A percentile compares a stretch with the other conserved stretches of the same genome.
These are phyloP conservation scores for Penicillium salamii DNA, from an alignment of 495 filamentous ascomycete species.

Conservation along the genomic window DNA sequence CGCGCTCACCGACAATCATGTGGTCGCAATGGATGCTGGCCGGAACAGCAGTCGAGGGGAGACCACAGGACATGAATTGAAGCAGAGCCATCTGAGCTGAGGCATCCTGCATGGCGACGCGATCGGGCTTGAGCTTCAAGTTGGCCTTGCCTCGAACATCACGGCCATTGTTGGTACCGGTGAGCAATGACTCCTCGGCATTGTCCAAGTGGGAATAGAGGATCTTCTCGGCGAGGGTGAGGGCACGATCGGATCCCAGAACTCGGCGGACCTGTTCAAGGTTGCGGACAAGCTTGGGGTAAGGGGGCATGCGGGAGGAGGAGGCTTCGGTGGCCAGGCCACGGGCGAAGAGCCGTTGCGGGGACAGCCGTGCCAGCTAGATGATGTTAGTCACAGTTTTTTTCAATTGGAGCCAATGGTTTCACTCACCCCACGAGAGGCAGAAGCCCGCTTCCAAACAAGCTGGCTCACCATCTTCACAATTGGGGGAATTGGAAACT, in stretches of 20 bases:
- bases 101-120: conserved; percentile 98
- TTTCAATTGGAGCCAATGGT: neutral
- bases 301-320: conserved; percentile 32
- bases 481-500: conserved; percentile 18
- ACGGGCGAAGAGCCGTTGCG: conserved; percentile 26
- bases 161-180: conserved; percentile 59
- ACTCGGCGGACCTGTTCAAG: conserved; percentile 31
- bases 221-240: conserved; percentile 96
- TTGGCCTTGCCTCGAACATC: conserved; percentile 82
- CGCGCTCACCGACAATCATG: conserved; percentile 89
- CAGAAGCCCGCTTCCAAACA: conserved; percentile 31
- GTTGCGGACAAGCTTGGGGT: conserved; percentile 31
- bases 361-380: conserved; percentile 28
- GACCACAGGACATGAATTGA: conserved; percentile 96
- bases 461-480: conserved; percentile 34
- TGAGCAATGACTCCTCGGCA: conserved; percentile 55
- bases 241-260: conserved; percentile 44
- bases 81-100: conserved; percentile 97
- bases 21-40: conserved; percentile 99
- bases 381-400: neutral
- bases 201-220: conserved; percentile 93
- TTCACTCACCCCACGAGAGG: conserved; percentile 30
- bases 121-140: conserved; percentile 95
- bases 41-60: conserved; percentile 89
- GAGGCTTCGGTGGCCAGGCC: conserved; percentile 30